phyloP scores from a whole-genome alignment of 352 stramenopile species.

The Phytophthora capsici region DNA sequence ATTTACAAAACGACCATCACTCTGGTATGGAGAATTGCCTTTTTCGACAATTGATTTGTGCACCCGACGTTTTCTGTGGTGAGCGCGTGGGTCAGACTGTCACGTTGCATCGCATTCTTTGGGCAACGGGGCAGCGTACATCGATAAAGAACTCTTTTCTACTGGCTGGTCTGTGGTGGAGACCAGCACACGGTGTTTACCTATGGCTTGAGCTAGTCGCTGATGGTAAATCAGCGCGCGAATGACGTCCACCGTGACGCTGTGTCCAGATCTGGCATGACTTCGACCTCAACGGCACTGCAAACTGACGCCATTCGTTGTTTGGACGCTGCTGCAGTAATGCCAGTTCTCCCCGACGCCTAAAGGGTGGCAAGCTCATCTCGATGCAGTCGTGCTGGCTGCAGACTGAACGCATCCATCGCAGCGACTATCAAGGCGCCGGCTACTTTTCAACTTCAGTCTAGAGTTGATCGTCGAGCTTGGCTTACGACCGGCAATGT shows the following conservation, averaged over 20 bases:
- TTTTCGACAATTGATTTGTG: conserved; percentile 17
- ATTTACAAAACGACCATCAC: conserved; percentile 15
- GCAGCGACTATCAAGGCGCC: not conserved
- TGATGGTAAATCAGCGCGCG: conserved; percentile 7
- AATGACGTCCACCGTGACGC: not conserved
- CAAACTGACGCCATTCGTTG: not conserved
- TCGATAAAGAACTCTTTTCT: no score
- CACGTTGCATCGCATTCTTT: no score
- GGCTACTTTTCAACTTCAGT: conserved; percentile 24
- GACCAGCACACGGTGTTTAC: no score
- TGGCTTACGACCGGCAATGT: conserved; percentile 12
- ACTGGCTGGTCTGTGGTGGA: no score
- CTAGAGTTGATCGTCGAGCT: conserved; percentile 13
- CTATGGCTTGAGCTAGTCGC: not conserved
- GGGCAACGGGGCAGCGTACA: not conserved
- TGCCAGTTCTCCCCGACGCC: not conserved
- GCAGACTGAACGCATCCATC: not conserved
- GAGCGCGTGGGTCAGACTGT: not conserved
- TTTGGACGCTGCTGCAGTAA: not conserved
- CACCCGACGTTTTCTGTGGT: no score
- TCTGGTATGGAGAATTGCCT: conserved; percentile 29
- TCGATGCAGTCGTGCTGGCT: conserved; percentile 2
- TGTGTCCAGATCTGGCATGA: not conserved
- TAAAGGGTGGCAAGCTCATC: not conserved
- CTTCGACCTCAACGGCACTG: conserved; percentile 1